phyloP scores from a whole-genome alignment of 2,329 filamentous ascomycete genomes.

The Aspergillus sojae region DNA sequence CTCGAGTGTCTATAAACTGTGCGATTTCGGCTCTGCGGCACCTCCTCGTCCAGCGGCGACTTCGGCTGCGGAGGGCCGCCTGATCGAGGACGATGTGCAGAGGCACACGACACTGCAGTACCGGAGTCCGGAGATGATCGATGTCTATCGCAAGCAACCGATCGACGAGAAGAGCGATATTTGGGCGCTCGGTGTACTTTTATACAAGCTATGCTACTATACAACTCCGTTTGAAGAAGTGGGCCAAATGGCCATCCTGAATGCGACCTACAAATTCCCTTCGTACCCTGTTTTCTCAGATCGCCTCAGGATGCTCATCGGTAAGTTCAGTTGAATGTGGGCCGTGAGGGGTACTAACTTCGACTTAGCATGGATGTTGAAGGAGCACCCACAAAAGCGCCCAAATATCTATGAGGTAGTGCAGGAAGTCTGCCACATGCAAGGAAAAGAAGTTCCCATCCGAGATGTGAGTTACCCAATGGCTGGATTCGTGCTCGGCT shows the following conservation, averaged over 20 bases:
- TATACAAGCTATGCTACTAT: slow-evolving; percentile 99
- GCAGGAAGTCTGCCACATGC: slow-evolving; percentile 83
- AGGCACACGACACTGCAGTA: slow-evolving; percentile 97
- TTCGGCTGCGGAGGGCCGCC: slow-evolving; percentile 81
- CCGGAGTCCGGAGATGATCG: slow-evolving; percentile 96
- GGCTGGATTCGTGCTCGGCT: background rate
- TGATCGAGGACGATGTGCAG: slow-evolving; percentile 96
- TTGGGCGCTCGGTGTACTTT: slow-evolving; percentile 89
- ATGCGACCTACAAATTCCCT: slow-evolving; percentile 91
- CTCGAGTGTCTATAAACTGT: slow-evolving; percentile 86
- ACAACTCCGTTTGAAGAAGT: slow-evolving; percentile 98
- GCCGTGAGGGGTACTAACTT: slow-evolving; percentile 25
- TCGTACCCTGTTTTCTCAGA: slow-evolving; percentile 88
- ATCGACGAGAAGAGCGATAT: slow-evolving; percentile 99
- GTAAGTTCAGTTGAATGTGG: slow-evolving; percentile 53
- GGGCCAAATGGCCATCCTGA: slow-evolving; percentile 94
- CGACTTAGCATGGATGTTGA: slow-evolving; percentile 74
- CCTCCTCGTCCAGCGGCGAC: slow-evolving; percentile 80
- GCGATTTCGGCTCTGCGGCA: slow-evolving; percentile 94
- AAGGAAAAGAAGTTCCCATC: slow-evolving; percentile 81
- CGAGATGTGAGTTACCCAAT: slow-evolving; percentile 70
- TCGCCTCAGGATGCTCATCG: slow-evolving; percentile 84
- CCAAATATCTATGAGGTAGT: slow-evolving; percentile 96
- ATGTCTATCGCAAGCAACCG: slow-evolving; percentile 93
- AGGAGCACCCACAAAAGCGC: slow-evolving; percentile 74